Evolutionary conservation across 257 asterid species (phyloP), one percentile per base, ranked within the genome.

Genomic region (Nicotiana sylvestris): DNA sequence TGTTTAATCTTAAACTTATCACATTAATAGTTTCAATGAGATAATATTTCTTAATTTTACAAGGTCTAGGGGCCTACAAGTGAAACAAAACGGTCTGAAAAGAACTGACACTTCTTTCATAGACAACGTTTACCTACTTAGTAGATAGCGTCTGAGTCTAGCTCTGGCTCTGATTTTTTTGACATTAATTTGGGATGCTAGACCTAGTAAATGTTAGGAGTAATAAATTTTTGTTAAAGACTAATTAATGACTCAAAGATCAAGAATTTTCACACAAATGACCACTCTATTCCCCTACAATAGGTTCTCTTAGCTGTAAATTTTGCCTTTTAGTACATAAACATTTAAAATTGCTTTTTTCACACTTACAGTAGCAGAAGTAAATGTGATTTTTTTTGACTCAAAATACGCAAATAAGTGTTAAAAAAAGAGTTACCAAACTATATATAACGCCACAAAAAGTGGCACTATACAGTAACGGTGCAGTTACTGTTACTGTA

Each of bases 221-320:
- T 74, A 49, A 49, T 27, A 25, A 74, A 74, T 74, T 3, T 74
- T 6, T 21, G 9, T 39, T 18, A 39, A 69, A 61, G 18, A 39
- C 33, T 69, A 21, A 39, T 15, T 49, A 74, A 74, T 74, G 64
- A 49, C 43, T 74, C 64, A 74, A 27, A 27, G 12, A 74, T 74
- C 80, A 74, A 74, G 62, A 74, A 49, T 32, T 74, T 70, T 74
- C 62, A 49, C 27, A 49, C 21, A 72, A 74, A 74, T 74, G 79
- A 49, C 62, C 79, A 49, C 8, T 6, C 64, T 51, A 49, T 3
- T 6, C 16, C 43, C 43, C 62, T 49, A 49, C 3, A 11, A 12
- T 74, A 74, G 80, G 43, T 3, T 74, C 16, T 49, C 80, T 27
- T 49, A 74, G 80, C 80, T 74, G 80, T 74, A 27, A 74, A 25